These are phyloP conservation scores for Cymodocea nodosa DNA, from an alignment of 116 monocot genomes.

Conservation along the genomic window DNA sequence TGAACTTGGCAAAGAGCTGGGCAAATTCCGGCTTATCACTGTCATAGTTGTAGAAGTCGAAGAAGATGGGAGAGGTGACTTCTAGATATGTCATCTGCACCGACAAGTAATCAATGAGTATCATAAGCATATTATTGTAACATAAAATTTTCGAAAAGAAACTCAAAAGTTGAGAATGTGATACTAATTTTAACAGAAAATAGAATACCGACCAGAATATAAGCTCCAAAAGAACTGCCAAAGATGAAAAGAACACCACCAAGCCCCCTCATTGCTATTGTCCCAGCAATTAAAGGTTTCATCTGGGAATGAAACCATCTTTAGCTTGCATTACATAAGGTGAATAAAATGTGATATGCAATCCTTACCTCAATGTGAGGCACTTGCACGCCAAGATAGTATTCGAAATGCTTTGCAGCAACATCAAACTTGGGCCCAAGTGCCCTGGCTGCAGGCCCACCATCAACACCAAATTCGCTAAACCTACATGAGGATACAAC, in stretches of 20 bases:
- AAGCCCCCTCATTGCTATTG: conserved; percentile 34
- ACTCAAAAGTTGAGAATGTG: background rate
- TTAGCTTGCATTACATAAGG: background rate
- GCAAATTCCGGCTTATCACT: conserved; percentile 35
- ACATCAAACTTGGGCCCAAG: conserved; percentile 29
- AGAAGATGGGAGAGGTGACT: conserved; percentile 25
- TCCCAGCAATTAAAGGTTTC: conserved; percentile 28
- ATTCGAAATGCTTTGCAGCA: conserved; percentile 19
- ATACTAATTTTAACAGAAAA: background rate
- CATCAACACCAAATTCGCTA: conserved; percentile 42
- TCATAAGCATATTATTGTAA: too few species aligned
- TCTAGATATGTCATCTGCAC: conserved; percentile 45
- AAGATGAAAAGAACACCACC: conserved; percentile 48
- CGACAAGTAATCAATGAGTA: background rate
- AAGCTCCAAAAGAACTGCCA: conserved; percentile 35
- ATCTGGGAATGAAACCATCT: conserved; percentile 10
- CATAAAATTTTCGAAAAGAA: too few species aligned
- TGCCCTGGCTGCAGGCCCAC: conserved; percentile 31
- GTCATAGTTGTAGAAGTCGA: conserved; percentile 64
- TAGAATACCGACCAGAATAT: conserved; percentile 24
- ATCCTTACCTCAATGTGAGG: conserved; percentile 35
- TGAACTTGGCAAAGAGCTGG: conserved; percentile 36
- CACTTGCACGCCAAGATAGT: conserved; percentile 16
- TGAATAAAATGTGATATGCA: background rate
- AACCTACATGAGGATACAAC: conserved; percentile 16